Base-by-base conservation (phyloP, 169 alveolate genomes). In the Plasmodium berghei region DNA sequence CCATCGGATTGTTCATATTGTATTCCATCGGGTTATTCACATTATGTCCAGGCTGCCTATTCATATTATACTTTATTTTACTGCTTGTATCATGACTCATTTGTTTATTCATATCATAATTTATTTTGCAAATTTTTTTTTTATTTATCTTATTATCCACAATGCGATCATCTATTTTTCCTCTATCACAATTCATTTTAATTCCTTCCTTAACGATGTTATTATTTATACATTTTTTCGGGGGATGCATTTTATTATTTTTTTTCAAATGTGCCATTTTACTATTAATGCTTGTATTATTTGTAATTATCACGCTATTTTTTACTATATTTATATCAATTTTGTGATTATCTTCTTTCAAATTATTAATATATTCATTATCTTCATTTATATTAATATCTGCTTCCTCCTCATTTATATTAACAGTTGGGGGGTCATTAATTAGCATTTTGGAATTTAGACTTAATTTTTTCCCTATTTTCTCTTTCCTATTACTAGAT, bases 191-290 rank as follows among this genome's bases (percentile, higher is more conserved):
- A 28, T 55, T 72, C 22, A 8, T 16, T 14, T 52, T 28, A 48
- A 28, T 20, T 5, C 45, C 69, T 26, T 59, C 66, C 28, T 26
- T 4, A 12, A 22, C 20, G 22, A n/a, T 12, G 46, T 16, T 73
- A 58, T 40, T 73, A 28, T 40, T 24, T 5, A 58, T 14, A n/a
- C 56, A 56, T 58, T 77, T 73, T 59, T 70, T 77, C 5, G 77
- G 77, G 28, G 74, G 75, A 5, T 52, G 22, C 61, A 63, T 77
- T 49, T 77, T 64, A 14, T 64, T 28, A 48, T 80, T 64, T 66
- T 52, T 40, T 22, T 34, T 42, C 6, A 61, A 61, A 71, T 48
- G 42, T 10, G 10, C 62, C 67, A 56, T 55, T 3, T 42, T 52
- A 12, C 40, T 62, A 34, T 55, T 59, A 16, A 24, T 59, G n/a